Base-by-base conservation (phyloP, 140 eudicot species). In the Artemisia princeps region DNA sequence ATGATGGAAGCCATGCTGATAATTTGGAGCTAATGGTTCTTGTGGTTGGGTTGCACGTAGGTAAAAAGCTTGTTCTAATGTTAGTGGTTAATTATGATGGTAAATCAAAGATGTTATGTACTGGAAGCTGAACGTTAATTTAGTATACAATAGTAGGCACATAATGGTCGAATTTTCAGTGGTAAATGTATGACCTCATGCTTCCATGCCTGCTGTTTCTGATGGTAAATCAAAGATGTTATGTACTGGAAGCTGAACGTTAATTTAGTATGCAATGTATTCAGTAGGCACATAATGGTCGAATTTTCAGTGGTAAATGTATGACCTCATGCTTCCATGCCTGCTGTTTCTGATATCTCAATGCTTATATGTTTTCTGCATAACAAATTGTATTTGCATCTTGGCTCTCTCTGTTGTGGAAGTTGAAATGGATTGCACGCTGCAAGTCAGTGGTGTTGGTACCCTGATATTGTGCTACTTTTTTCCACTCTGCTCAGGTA, bases 191-290 rank as follows among this genome's bases (percentile, higher is more conserved):
- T 24, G 71, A 50, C 22, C 15, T 26, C 60, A 49, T 65, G 28
- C 60, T 65, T 65, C 28, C 59, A 65, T 65, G 16, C 48, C 28
- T 65, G 49, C 71, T 65, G 51, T 44, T 14, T 24, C 20, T 65
- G 23, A 26, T 22, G n/a, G n/a, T n/a, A n/a, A n/a, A n/a, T n/a
- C n/a, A n/a, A n/a, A n/a, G n/a, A n/a, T n/a, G n/a, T n/a, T n/a
- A n/a, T n/a, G n/a, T n/a, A n/a, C n/a, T n/a, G n/a, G n/a, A n/a
- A n/a, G n/a, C n/a, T n/a, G n/a, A n/a, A n/a, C n/a, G 6, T 20
- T 48, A 5, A 0, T 48, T 62, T 40, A 14, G 48, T 65, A 49
- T 65, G 70, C 24, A 48, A 26, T 49, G 48, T 65, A 24, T 26
- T n/a, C 19, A 51, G 60, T 65, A 50, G 60, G 70, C 28, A 24